A percentile compares a stretch with the other conserved stretches of the same genome.
These are phyloP conservation scores for Cardiospermum halicacabum DNA, from an alignment of 345 rosid species.

Conservation along the genomic window DNA sequence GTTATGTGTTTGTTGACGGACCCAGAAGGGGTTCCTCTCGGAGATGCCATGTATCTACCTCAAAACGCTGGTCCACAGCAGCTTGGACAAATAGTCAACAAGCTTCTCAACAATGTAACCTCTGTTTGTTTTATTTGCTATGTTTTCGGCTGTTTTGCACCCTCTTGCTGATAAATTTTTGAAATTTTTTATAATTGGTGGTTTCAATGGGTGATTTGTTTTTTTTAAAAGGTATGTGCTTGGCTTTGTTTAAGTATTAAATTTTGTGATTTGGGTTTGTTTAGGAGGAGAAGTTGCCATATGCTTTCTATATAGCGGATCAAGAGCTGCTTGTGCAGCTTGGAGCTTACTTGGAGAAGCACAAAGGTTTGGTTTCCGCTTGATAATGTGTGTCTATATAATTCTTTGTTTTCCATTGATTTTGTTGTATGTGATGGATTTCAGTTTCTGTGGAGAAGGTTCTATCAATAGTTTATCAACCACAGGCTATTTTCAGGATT, in stretches of 20 bases:
- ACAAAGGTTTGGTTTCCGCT: constrained; percentile 55
- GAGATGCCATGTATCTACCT: constrained; percentile 77
- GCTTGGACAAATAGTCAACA: constrained; percentile 81
- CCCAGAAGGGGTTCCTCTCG: constrained; percentile 68
- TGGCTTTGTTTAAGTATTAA: not conserved
- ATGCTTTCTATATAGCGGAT: constrained; percentile 76
- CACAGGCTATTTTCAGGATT: constrained; percentile 89
- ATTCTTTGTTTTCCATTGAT: not conserved
- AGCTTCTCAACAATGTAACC: constrained; percentile 39
- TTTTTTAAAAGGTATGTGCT: not conserved
- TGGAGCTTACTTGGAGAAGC: constrained; percentile 75
- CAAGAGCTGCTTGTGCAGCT: constrained; percentile 83
- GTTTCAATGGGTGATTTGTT: not conserved
- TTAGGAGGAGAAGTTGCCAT: constrained; percentile 88
- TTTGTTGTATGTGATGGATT: constrained; percentile 8
- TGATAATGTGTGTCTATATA: not conserved
- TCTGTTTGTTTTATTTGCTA: not conserved
- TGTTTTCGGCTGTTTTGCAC: no score
- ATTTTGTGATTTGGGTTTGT: constrained; percentile 17
- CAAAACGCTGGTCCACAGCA: constrained; percentile 76
- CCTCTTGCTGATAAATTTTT: no score
- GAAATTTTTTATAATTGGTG: not conserved
- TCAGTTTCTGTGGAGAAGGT: constrained; percentile 97
- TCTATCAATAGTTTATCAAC: constrained; percentile 85
- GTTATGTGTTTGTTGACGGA: constrained; percentile 82